Percentiles rank a stretch among this genome's conserved stretches.
These are phyloP conservation scores for Eimeria falciformis DNA, from an alignment of 169 alveolate species.

Conservation along the genomic window DNA sequence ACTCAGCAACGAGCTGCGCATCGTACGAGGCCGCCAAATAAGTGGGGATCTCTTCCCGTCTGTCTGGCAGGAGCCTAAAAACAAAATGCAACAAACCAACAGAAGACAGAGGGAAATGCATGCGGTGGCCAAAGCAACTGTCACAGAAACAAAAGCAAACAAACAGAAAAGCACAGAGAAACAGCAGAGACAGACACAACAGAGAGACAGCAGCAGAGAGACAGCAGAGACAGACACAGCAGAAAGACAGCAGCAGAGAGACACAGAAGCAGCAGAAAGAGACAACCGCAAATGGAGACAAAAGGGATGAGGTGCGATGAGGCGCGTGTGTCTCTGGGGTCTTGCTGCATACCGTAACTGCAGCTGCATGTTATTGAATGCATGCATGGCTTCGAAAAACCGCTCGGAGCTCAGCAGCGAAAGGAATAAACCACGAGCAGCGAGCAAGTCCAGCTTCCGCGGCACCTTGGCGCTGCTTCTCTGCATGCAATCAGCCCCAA, in stretches of 20 bases:
- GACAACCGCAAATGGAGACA: too few relatives aligned
- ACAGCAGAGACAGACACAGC: too few relatives aligned
- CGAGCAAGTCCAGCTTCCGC: neutral
- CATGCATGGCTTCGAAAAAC: constrained; percentile 14
- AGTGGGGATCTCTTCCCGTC: neutral
- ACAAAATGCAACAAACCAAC: too few relatives aligned
- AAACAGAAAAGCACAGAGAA: neutral
- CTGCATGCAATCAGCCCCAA: neutral
- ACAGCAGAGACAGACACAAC: too few relatives aligned
- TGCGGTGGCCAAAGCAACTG: neutral
- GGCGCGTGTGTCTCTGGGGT: too few relatives aligned
- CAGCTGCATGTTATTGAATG: constrained; percentile 1
- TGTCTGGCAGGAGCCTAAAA: neutral
- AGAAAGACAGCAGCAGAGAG: too few relatives aligned
- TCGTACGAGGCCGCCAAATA: neutral
- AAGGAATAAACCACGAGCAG: constrained; percentile 19
- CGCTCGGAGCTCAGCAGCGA: constrained; percentile 13
- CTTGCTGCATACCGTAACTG: neutral
- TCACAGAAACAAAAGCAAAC: neutral
- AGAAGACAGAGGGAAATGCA: neutral
- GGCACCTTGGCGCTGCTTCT: constrained; percentile 16
- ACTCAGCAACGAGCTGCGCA: neutral
- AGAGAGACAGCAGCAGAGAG: too few relatives aligned
- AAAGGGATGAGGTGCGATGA: too few relatives aligned
- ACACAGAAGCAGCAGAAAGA: too few relatives aligned